Evolutionary conservation across 441 rosid genomes (phyloP).

Genomic region (Bocquillonia castaneifolia): DNA sequence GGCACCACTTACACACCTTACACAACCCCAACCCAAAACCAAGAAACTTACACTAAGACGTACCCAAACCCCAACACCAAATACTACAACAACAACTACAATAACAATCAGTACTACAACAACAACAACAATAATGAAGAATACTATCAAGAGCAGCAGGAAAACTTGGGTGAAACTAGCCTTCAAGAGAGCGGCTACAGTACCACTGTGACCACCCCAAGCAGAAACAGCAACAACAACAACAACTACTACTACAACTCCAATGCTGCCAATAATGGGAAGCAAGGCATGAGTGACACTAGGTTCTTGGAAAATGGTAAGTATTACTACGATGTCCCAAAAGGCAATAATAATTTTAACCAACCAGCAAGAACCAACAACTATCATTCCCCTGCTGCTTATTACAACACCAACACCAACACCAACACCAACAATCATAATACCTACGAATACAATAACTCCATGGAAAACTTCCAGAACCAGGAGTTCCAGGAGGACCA

Average conservation of each 20-base stretch:
- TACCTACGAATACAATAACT: constrained; percentile 19
- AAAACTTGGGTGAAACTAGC: constrained; percentile 28
- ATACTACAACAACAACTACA: constrained; percentile 13
- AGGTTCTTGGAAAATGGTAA: constrained; percentile 38
- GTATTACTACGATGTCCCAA: constrained; percentile 25
- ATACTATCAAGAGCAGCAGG: constrained; percentile 18
- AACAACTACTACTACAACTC: constrained; percentile 1
- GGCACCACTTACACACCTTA: constrained; percentile 15
- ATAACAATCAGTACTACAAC: constrained; percentile 15
- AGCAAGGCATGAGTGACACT: constrained; percentile 52
- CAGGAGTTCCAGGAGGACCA: constrained; percentile 26
- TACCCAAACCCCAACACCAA: too few relatives aligned
- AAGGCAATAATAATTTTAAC: constrained; percentile 20
- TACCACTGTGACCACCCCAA: constrained; percentile 2
- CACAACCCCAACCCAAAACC: constrained; percentile 19
- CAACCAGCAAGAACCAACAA: constrained; percentile 4
- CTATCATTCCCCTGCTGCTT: constrained; percentile 9
- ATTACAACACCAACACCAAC: background rate
- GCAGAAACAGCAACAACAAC: constrained; percentile 12
- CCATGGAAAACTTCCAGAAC: constrained; percentile 23
- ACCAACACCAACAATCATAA: constrained; percentile 11
- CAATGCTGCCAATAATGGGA: too few relatives aligned
- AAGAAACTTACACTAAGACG: constrained; percentile 22
- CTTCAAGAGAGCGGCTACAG: constrained; percentile 29
- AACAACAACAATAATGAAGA: constrained; percentile 24